phyloP scores from a whole-genome alignment of 2,329 filamentous ascomycete species.

The Fusarium nodosum region DNA sequence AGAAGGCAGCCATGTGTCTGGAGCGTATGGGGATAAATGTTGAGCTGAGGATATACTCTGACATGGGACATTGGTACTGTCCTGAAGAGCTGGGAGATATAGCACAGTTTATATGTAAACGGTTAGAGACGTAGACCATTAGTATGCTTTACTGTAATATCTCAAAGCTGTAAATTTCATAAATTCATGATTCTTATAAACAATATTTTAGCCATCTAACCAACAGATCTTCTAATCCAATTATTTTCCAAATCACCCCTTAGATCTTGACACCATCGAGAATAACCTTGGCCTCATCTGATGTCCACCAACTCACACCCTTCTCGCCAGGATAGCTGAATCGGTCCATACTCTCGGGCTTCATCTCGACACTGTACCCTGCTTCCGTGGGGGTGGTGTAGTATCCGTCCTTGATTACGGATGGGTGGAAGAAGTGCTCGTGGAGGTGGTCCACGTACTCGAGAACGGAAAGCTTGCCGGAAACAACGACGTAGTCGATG shows the following conservation, averaged over 20 bases:
- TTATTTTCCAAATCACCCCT: conserved; percentile 20
- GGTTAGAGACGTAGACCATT: background rate
- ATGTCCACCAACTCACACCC: conserved; percentile 88
- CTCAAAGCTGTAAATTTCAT: conserved; percentile 16
- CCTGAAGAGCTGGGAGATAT: conserved; percentile 58
- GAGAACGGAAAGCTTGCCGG: conserved; percentile 82
- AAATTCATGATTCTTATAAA: conserved; percentile 35
- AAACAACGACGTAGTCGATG: conserved; percentile 92
- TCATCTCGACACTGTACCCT: conserved; percentile 96
- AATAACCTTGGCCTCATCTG: conserved; percentile 81
- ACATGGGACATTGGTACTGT: conserved; percentile 62
- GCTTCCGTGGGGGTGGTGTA: conserved; percentile 87
- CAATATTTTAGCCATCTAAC: conserved; percentile 20
- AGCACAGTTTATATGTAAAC: conserved; percentile 49
- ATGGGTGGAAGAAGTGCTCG: conserved; percentile 90
- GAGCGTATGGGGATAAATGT: conserved; percentile 53
- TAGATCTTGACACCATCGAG: conserved; percentile 73
- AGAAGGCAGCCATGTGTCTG: conserved; percentile 54
- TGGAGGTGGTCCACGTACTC: conserved; percentile 96
- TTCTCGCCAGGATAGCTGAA: conserved; percentile 82
- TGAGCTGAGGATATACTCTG: conserved; percentile 57
- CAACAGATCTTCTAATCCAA: background rate
- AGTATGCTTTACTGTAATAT: background rate
- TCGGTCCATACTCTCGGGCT: conserved; percentile 84
- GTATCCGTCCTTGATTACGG: conserved; percentile 84